Conservation (phyloP, 2,329 filamentous ascomycete species). For the Fusarium floridanum region DNA sequence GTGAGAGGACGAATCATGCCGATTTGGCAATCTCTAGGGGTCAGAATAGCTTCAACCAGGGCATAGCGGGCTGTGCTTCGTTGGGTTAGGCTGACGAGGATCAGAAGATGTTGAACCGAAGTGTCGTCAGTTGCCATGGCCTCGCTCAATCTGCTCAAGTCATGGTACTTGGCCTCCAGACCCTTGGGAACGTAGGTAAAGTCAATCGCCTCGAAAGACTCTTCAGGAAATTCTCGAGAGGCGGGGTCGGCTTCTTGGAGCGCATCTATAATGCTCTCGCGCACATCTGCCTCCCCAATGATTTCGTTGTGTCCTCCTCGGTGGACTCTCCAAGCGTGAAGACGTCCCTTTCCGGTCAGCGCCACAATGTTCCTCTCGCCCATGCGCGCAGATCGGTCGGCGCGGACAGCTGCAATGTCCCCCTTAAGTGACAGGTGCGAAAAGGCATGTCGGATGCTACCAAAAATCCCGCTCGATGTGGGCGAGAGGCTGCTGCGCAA, state of each 20-base stretch:
- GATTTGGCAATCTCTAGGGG: constrained; percentile 65
- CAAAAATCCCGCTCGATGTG: constrained; percentile 77
- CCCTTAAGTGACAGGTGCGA: constrained; percentile 77
- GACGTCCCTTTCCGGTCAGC: constrained; percentile 79
- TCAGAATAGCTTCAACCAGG: constrained; percentile 78
- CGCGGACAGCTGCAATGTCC: constrained; percentile 83
- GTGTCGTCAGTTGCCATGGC: constrained; percentile 64
- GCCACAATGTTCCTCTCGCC: constrained; percentile 89
- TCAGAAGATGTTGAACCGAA: constrained; percentile 69
- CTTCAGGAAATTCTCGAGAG: constrained; percentile 62
- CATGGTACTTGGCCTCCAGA: constrained; percentile 62
- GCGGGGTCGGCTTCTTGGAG: constrained; percentile 68
- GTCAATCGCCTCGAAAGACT: constrained; percentile 81
- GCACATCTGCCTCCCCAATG: constrained; percentile 77
- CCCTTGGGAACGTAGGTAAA: constrained; percentile 76
- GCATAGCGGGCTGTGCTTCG: constrained; percentile 73
- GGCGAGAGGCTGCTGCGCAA: constrained; percentile 73
- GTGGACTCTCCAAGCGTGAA: constrained; percentile 90
- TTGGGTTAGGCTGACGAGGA: constrained; percentile 70
- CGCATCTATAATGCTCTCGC: constrained; percentile 72
- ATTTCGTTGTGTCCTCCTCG: constrained; percentile 87
- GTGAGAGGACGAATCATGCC: constrained; percentile 77
- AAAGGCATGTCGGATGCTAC: constrained; percentile 83
- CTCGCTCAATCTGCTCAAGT: constrained; percentile 65
- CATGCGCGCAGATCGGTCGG: constrained; percentile 77